phyloP scores from a whole-genome alignment of 352 stramenopile genomes.

The Globisporangium megalacanthum region DNA sequence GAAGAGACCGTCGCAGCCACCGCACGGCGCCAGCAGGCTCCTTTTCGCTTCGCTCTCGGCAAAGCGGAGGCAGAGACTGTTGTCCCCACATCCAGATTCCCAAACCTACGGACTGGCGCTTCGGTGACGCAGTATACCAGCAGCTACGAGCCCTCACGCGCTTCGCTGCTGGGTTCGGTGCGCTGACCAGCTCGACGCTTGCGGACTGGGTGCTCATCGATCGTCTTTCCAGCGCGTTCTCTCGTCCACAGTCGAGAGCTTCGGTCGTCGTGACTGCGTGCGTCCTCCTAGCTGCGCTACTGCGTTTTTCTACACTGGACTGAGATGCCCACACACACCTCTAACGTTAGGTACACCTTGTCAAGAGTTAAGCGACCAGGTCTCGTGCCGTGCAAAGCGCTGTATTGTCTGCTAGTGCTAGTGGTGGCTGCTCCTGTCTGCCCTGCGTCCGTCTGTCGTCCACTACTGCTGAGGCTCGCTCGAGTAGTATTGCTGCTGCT shows the following conservation, averaged over 20 bases:
- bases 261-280: not conserved
- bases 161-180: not conserved
- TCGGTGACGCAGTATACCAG: not conserved
- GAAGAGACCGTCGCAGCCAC: not conserved
- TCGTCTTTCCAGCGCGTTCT: not conserved
- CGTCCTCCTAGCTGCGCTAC: not conserved
- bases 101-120: not conserved
- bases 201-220: not conserved
- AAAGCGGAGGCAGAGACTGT: too few relatives aligned
- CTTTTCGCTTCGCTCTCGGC: not conserved
- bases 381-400: not conserved
- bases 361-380: not conserved
- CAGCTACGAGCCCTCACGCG: not conserved
- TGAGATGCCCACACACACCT: not conserved
- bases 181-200: not conserved
- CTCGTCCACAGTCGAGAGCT: not conserved
- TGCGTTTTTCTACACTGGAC: not conserved
- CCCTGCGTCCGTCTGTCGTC: not conserved
- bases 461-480: conserved; percentile 8
- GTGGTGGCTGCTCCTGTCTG: not conserved
- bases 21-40: not conserved
- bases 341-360: not conserved
- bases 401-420: not conserved
- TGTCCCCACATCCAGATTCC: not conserved
- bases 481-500: conserved; percentile 6